Conservation (phyloP, 345 rosid species). For the Sisymbrium irio region DNA sequence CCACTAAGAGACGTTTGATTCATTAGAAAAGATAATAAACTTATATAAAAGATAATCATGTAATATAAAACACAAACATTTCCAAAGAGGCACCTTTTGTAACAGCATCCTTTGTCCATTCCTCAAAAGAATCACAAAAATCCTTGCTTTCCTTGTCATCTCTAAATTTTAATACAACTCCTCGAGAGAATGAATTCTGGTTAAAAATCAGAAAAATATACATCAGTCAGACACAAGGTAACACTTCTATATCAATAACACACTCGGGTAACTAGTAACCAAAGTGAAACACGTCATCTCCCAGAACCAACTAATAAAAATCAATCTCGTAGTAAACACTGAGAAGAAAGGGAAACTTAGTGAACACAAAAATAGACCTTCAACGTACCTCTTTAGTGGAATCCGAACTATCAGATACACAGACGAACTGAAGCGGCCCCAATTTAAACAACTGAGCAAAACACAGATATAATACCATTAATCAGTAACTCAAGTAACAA, state of each 20-base stretch:
- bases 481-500: background rate
- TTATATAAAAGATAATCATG: background rate
- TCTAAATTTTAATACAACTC: conserved; percentile 56
- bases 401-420: conserved; percentile 49
- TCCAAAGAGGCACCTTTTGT: conserved; percentile 56
- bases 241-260: background rate
- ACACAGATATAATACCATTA: background rate
- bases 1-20: background rate
- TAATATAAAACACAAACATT: conserved; percentile 6
- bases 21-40: background rate
- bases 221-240: background rate
- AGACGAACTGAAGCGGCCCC: conserved; percentile 62
- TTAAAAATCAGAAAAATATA: conserved; percentile 26
- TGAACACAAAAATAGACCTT: background rate
- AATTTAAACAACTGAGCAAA: conserved; percentile 66
- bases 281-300: background rate
- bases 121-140: conserved; percentile 69
- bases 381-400: conserved; percentile 47
- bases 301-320: background rate
- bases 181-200: conserved; percentile 69
- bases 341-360: background rate
- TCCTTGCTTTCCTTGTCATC: conserved; percentile 68
- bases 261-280: background rate
- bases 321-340: background rate
- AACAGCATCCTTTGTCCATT: conserved; percentile 54